phyloP scores from a whole-genome alignment of 140 eudicot species.

The Bidens hawaiensis region DNA sequence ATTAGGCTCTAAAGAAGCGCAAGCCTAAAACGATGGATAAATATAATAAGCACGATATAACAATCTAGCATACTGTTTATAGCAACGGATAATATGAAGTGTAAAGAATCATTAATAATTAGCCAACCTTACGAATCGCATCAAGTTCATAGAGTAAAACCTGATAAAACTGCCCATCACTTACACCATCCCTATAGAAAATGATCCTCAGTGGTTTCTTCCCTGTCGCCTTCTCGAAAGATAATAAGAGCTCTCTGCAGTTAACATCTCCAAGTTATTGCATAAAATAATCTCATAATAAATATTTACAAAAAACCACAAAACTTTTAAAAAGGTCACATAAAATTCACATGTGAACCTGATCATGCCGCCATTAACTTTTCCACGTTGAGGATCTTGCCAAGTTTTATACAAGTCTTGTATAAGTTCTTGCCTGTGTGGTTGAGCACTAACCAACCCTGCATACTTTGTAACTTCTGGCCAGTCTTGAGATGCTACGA shows the following conservation, averaged over 20 bases:
- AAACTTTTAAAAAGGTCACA: not conserved
- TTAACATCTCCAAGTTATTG: not conserved
- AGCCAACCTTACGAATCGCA: slow-evolving; percentile 83
- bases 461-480: slow-evolving; percentile 91
- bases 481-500: slow-evolving; percentile 96
- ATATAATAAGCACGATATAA: slow-evolving; percentile 3
- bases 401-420: slow-evolving; percentile 85
- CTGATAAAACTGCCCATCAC: slow-evolving; percentile 93
- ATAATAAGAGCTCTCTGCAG: slow-evolving; percentile 73
- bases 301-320: not conserved
- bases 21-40: slow-evolving; percentile 51
- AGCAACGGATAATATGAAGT: not conserved
- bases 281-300: not conserved
- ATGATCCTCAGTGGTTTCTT: slow-evolving; percentile 82
- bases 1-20: slow-evolving; percentile 72
- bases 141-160: slow-evolving; percentile 86
- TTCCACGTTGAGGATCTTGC: slow-evolving; percentile 78
- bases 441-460: slow-evolving; percentile 88
- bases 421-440: slow-evolving; percentile 88
- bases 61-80: not conserved
- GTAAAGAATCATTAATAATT: not conserved
- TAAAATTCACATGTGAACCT: slow-evolving; percentile 35
- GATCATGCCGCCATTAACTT: slow-evolving; percentile 81
- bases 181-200: slow-evolving; percentile 97
- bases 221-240: slow-evolving; percentile 75